phyloP scores from a whole-genome alignment of 257 asterid species.

The Pogostemon cablin region DNA sequence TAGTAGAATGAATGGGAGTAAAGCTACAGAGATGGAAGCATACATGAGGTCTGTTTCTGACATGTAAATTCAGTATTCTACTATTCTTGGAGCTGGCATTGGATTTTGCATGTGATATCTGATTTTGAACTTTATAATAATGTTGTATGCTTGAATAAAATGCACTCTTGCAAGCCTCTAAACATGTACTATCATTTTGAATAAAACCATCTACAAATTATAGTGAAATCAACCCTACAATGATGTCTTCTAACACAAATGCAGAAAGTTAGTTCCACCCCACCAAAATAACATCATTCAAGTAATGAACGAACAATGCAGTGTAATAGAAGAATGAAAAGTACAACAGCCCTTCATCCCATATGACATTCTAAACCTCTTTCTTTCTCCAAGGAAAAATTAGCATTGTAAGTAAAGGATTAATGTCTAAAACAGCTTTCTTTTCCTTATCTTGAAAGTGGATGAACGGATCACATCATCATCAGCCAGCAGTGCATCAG shows the following conservation, averaged over 20 bases:
- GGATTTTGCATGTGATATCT: too few relatives aligned
- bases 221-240: too few relatives aligned
- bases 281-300: background rate
- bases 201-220: too few relatives aligned
- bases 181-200: too few relatives aligned
- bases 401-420: background rate
- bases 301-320: slow-evolving; percentile 15
- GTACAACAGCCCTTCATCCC: background rate
- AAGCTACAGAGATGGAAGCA: slow-evolving; percentile 71
- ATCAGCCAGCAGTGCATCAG: slow-evolving; percentile 56
- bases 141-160: too few relatives aligned
- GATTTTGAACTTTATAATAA: too few relatives aligned
- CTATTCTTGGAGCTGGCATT: too few relatives aligned
- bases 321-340: background rate
- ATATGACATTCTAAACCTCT: slow-evolving; percentile 10
- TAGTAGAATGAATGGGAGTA: slow-evolving; percentile 57
- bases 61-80: slow-evolving; percentile 41
- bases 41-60: slow-evolving; percentile 72
- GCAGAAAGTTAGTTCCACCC: too few relatives aligned
- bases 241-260: too few relatives aligned
- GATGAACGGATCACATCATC: slow-evolving; percentile 78
- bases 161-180: too few relatives aligned
- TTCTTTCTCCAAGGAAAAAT: background rate
- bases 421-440: slow-evolving; percentile 47
- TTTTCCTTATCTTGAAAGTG: slow-evolving; percentile 82